phyloP scores from a whole-genome alignment of 306 rosid species.

The Fagus sylvatica region DNA sequence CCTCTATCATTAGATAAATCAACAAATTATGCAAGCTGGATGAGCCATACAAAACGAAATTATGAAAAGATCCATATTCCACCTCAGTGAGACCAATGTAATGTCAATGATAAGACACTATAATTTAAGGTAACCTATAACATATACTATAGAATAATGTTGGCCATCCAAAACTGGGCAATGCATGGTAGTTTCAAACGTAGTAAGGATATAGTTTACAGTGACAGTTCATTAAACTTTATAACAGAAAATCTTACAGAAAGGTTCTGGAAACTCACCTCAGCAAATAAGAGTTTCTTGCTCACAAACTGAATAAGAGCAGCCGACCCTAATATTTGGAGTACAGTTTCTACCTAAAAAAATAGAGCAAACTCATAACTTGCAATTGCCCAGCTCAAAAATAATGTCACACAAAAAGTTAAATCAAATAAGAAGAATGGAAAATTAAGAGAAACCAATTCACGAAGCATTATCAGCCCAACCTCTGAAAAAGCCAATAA shows the following conservation, averaged over 20 bases:
- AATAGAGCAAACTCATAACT: slow-evolving; percentile 6
- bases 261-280: slow-evolving; percentile 44
- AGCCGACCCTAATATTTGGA: slow-evolving; percentile 83
- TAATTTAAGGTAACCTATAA: not conserved
- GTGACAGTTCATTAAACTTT: not conserved
- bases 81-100: not conserved
- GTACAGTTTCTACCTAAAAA: slow-evolving; percentile 79
- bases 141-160: not conserved
- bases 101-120: not conserved
- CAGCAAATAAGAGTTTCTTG: slow-evolving; percentile 86
- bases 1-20: not conserved
- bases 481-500: slow-evolving; percentile 77
- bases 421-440: not conserved
- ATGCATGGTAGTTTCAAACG: not conserved
- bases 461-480: slow-evolving; percentile 14
- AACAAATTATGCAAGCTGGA: not conserved
- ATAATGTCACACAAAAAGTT: not conserved
- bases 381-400: slow-evolving; percentile 11
- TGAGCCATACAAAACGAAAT: not conserved
- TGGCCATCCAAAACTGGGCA: not conserved
- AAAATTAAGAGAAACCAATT: not conserved
- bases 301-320: slow-evolving; percentile 80
- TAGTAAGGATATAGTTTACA: not conserved
- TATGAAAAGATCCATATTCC: not conserved
- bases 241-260: not conserved